Evolutionary conservation across 129 eudicot genomes (phyloP), one percentile per base, ranked within the genome.

Genomic region (Centrapalus pauciflorus): DNA sequence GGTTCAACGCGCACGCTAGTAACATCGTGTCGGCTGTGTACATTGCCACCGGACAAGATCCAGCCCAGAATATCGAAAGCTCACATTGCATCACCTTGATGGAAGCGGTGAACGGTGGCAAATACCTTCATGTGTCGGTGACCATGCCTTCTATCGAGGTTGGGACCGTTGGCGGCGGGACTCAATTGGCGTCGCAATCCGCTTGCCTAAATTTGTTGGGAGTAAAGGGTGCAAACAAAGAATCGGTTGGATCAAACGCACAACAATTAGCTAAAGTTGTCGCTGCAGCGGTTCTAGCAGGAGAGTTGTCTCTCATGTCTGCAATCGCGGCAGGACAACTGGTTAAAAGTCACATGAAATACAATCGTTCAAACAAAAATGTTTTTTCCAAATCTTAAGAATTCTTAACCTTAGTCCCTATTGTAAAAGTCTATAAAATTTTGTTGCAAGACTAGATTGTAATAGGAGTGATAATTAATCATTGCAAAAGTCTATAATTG

Each of bases 1-100:
- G 90, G 2, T 85, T 85, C 70, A 85, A 85, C n/a, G 90, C 90
- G 9, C 90, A 84, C 16, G 90, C 90, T 6, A 77, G 86, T 69
- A 84, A 84, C 62, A 81, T 85, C 28, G 90, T 85, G 5, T 85
- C 90, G 2, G 87, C 90, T 0, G 62, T 85, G 21, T 85, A 7
- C 55, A 55, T 85, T 7, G 90, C 90, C 66, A 85, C 90, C 0
- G 90, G 90, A 13, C 90, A 85, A 54, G 90, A 84, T 25, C 90
- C 90, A 0, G 90, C 90, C 0, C 90, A 84, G 43, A 84, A 84
- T 28, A 77, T 84, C 0, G 90, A 84, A 72, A 84, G 90, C 58
- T 84, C 90, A 0, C 90, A 84, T 21, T 84, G 87, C 28, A 75
- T 85, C 64, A 84, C 90, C 41, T 77, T 84, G 90, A 84, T 84